These are phyloP conservation scores for Medicago truncatula DNA, from an alignment of 306 rosid genomes.

Conservation along the genomic window MtrunA17r5.0-ANR NC_053044.1:47326501-47327000, in stretches of 20 bases:
- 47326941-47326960: too few relatives aligned
- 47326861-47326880: too few relatives aligned
- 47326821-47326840: too few relatives aligned
- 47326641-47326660: constrained; percentile 40
- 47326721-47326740: neutral
- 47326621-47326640: constrained; percentile 30
- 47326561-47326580: constrained; percentile 24
- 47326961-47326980: too few relatives aligned
- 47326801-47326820: too few relatives aligned
- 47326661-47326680: constrained; percentile 26
- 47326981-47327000: too few relatives aligned
- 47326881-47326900: too few relatives aligned
- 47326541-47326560: constrained; percentile 39
- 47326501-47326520: constrained; percentile 53
- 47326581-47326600: constrained; percentile 30
- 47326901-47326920: too few relatives aligned
- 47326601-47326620: constrained; percentile 2
- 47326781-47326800: too few relatives aligned
- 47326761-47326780: too few relatives aligned
- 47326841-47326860: too few relatives aligned
- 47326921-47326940: too few relatives aligned
- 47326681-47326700: constrained; percentile 13
- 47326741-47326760: neutral
- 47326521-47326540: constrained; percentile 21
- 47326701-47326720: constrained; percentile 12